These are phyloP conservation scores for Salvia miltiorrhiza DNA, from an alignment of 257 asterid species.

Conservation along the genomic window DNA sequence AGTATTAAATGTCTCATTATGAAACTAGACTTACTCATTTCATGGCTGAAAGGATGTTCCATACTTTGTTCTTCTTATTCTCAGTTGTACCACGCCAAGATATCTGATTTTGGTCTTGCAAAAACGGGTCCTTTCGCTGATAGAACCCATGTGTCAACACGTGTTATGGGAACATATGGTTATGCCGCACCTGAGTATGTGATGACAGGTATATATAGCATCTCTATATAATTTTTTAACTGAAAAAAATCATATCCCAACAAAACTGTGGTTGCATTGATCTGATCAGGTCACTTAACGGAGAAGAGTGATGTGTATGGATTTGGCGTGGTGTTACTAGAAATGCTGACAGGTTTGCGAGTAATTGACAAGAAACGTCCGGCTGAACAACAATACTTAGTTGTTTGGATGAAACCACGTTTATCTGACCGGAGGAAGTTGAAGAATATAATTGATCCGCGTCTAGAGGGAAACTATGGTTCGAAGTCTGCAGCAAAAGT, in stretches of 20 bases:
- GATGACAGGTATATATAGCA: conserved; percentile 24
- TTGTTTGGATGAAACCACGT: conserved; percentile 28
- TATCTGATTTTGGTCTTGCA: conserved; percentile 39
- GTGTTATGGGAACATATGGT: conserved; percentile 33
- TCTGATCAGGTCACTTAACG: conserved; percentile 36
- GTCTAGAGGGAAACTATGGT: conserved; percentile 28
- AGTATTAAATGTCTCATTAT: not conserved
- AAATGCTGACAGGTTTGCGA: conserved; percentile 35
- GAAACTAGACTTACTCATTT: not conserved
- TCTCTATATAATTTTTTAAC: not conserved
- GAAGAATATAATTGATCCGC: conserved; percentile 29
- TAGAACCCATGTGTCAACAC: conserved; percentile 27
- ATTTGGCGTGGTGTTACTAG: conserved; percentile 36
- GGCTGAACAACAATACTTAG: not conserved
- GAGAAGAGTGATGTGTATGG: conserved; percentile 38
- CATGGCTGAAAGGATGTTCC: no score
- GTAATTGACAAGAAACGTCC: conserved; percentile 20
- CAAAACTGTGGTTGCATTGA: not conserved
- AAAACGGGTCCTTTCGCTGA: conserved; percentile 25
- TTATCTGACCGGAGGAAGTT: conserved; percentile 18
- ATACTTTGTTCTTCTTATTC: not conserved
- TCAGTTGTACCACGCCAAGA: conserved; percentile 35
- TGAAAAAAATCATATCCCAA: not conserved
- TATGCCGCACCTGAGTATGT: conserved; percentile 39
- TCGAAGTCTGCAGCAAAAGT: conserved; percentile 13